Percentiles rank a stretch among this genome's conserved stretches.
Conservation (phyloP, 768 basidiomycete genomes). For the Sistotremastrum niveocremeum region DNA sequence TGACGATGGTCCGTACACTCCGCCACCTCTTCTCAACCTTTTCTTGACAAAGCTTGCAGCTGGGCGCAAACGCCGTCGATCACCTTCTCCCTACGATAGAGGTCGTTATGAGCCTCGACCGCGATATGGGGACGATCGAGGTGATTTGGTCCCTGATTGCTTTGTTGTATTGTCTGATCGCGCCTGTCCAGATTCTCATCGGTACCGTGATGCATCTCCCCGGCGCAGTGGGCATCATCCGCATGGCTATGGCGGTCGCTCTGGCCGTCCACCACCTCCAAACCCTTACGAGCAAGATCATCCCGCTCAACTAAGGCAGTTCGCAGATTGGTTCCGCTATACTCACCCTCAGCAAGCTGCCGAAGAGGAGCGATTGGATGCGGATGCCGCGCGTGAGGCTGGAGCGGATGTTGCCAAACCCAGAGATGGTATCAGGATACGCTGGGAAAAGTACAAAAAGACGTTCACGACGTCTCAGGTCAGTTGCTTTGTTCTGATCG, state of each 20-base stretch:
- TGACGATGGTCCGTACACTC: slow-evolving; percentile 43
- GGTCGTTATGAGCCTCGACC: slow-evolving; percentile 76
- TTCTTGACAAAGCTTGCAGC: slow-evolving; percentile 14
- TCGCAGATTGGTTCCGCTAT: slow-evolving; percentile 79
- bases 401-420: slow-evolving; percentile 65
- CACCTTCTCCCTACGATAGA: slow-evolving; percentile 67
- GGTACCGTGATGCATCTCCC: slow-evolving; percentile 51
- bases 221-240: slow-evolving; percentile 43
- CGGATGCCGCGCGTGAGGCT: slow-evolving; percentile 72
- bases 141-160: slow-evolving; percentile 26
- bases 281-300: slow-evolving; percentile 77
- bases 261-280: slow-evolving; percentile 45
- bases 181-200: slow-evolving; percentile 52
- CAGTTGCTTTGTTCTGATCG: slow-evolving; percentile 72
- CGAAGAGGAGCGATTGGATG: slow-evolving; percentile 76
- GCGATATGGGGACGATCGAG: slow-evolving; percentile 70
- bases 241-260: slow-evolving; percentile 22
- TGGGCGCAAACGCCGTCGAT: slow-evolving; percentile 70
- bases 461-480: slow-evolving; percentile 82
- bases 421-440: slow-evolving; percentile 66
- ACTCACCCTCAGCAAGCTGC: slow-evolving; percentile 60
- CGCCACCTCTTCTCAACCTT: too few relatives aligned
- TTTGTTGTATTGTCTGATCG: slow-evolving; percentile 8
- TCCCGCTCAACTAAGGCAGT: slow-evolving; percentile 70
- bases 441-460: slow-evolving; percentile 93